Evolutionary conservation across 176 grass and related monocot genomes (phyloP), one percentile per base, ranked within the genome.

Genomic region (Thalia dealbata): DNA sequence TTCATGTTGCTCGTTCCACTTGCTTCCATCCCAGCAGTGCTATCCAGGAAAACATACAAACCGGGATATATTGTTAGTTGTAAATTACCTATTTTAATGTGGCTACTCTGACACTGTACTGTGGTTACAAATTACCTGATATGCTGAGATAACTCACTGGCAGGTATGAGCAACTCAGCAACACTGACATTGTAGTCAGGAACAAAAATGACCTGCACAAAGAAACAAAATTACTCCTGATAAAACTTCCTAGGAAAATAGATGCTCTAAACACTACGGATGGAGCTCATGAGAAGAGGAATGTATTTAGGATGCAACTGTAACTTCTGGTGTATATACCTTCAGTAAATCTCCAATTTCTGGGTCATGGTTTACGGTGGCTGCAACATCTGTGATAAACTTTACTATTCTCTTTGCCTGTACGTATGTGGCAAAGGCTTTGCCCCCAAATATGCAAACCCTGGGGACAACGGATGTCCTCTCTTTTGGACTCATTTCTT

Each of bases 1-100:
- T 99, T 99, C 95, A 99, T 99, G 74, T 99, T 99, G 73, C 95
- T 99, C 58, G 95, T 99, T 52, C 95, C 95, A 83, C 95, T 99
- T 67, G 95, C 95, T 77, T 99, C 95, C 95, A 99, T 99, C 66
- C 95, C 95, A 85, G 95, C 90, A 55, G 95, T 99, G 78, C 95
- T 97, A 75, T 67, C 56, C 54, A 67, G 10, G 0, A 50, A 51
- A 72, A 54, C 7, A 28, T 38, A 38, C 32, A 38, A 38, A 38
- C 32, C 32, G n/a, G n/a, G n/a, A 38, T 4, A 38, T 4, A 38
- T 38, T n/a, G n/a, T n/a, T 4, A 38, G 32, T 38, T 38, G 32
- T 38, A 38, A 38, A 38, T 38, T 38, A 38, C 32, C 4, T 38
- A 4, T 38, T 1, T 38, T 1, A 38, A 38, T 38, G 3, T 38